Evolutionary conservation across 441 rosid species (phyloP).

Genomic region (Flueggea neowawraea): DNA sequence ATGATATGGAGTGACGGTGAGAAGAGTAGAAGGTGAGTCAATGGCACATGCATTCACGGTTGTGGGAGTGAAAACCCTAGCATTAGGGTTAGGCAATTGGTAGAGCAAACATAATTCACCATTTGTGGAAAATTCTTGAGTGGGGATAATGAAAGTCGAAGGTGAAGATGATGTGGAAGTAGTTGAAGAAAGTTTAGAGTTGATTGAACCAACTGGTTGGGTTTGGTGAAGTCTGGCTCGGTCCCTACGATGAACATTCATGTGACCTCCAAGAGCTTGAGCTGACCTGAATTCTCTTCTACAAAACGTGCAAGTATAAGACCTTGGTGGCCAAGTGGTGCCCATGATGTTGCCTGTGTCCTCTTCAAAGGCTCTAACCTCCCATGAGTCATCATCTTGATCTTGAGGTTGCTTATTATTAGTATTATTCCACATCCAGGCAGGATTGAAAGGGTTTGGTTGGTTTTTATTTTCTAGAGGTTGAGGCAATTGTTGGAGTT

Average conservation of each 20-base stretch:
- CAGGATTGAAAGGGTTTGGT: slow-evolving; percentile 13
- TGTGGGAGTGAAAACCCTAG: slow-evolving; percentile 27
- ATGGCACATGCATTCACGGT: slow-evolving; percentile 17
- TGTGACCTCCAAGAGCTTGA: slow-evolving; percentile 98
- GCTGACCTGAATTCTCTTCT: slow-evolving; percentile 92
- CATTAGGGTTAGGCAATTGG: slow-evolving; percentile 71
- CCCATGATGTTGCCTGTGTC: slow-evolving; percentile 72
- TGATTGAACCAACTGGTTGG: slow-evolving; percentile 17
- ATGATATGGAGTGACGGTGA: too few species aligned
- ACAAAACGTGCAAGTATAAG: slow-evolving; percentile 88
- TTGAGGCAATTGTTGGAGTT: slow-evolving; percentile 21
- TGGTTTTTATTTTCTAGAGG: slow-evolving; percentile 23
- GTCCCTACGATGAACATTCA: slow-evolving; percentile 98
- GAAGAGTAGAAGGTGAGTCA: too few species aligned
- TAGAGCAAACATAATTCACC: slow-evolving; percentile 55
- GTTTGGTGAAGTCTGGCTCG: slow-evolving; percentile 69
- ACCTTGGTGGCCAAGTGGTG: slow-evolving; percentile 96
- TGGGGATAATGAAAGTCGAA: slow-evolving; percentile 20
- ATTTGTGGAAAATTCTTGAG: slow-evolving; percentile 37
- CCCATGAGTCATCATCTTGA: slow-evolving; percentile 87
- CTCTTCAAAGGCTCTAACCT: slow-evolving; percentile 83
- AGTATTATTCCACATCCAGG: slow-evolving; percentile 52
- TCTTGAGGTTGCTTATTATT: slow-evolving; percentile 42
- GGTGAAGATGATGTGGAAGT: slow-evolving; percentile 10
- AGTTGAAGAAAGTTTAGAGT: slow-evolving; percentile 15